Conservation (phyloP, 1,284 basidiomycete species). For the Gymnopus androsaceus region DNA sequence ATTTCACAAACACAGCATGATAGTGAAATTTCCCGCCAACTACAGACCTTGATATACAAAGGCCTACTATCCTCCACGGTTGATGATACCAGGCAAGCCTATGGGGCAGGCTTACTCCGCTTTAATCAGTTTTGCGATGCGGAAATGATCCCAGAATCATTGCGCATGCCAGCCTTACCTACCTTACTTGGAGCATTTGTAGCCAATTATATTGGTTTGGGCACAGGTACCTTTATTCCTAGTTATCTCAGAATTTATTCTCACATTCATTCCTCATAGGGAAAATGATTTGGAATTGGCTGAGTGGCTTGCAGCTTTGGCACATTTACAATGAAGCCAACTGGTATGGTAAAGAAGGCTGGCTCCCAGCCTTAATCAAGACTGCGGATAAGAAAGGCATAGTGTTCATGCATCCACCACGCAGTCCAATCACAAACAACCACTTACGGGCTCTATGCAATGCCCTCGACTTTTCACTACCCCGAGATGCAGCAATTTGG, state of each 20-base stretch:
- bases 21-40: background rate
- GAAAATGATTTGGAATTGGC: slow-evolving; percentile 16
- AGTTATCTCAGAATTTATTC: background rate
- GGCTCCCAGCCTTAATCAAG: slow-evolving; percentile 13
- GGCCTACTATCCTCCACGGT: background rate
- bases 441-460: slow-evolving; percentile 14
- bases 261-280: slow-evolving; percentile 11
- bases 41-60: background rate
- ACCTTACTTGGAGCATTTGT: background rate
- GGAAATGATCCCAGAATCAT: slow-evolving; percentile 16
- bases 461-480: slow-evolving; percentile 8
- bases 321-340: slow-evolving; percentile 13
- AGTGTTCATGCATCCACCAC: slow-evolving; percentile 7
- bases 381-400: slow-evolving; percentile 18
- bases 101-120: slow-evolving; percentile 24
- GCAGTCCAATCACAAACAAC: slow-evolving; percentile 6
- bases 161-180: slow-evolving; percentile 24
- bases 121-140: slow-evolving; percentile 29
- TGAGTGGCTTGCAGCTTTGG: slow-evolving; percentile 15
- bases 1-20: background rate
- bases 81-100: slow-evolving; percentile 15
- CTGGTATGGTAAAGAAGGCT: slow-evolving; percentile 17
- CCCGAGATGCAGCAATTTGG: slow-evolving; percentile 19
- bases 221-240: slow-evolving; percentile 22
- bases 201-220: no score